A percentile compares a stretch with the other conserved stretches of the same genome.
Conservation (phyloP, 768 basidiomycete species). For the Leccinellum rugosiceps region DNA sequence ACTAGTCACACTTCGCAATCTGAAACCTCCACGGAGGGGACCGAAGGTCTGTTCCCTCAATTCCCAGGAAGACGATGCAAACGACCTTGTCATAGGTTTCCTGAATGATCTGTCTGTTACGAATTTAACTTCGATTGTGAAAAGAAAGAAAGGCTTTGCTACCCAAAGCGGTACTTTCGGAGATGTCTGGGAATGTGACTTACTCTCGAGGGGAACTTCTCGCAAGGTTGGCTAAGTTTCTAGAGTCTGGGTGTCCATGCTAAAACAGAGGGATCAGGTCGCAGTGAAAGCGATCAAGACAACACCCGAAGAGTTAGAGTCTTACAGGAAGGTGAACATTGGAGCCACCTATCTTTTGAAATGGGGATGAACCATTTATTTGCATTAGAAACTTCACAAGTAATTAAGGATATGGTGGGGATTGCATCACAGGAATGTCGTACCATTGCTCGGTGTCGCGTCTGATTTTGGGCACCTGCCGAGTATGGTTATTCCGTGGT, state of each 20-base stretch:
- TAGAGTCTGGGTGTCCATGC: background rate
- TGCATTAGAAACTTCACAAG: slow-evolving; percentile 25
- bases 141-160: slow-evolving; percentile 6
- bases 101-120: slow-evolving; percentile 3
- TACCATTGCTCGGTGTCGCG: slow-evolving; percentile 30
- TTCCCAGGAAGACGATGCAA: background rate
- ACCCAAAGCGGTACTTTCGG: slow-evolving; percentile 14
- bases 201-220: slow-evolving; percentile 2
- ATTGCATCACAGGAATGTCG: slow-evolving; percentile 24
- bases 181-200: slow-evolving; percentile 24
- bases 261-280: slow-evolving; percentile 8
- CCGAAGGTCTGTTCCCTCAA: slow-evolving; percentile 2
- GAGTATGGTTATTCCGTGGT: slow-evolving; percentile 35
- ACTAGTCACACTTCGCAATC: slow-evolving; percentile 7
- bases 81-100: background rate
- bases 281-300: slow-evolving; percentile 21
- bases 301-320: background rate
- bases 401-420: slow-evolving; percentile 24
- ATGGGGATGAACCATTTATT: background rate
- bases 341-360: background rate
- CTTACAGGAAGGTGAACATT: slow-evolving; percentile 13
- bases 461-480: slow-evolving; percentile 28
- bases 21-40: slow-evolving; percentile 2
- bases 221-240: slow-evolving; percentile 4
- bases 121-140: background rate